Percentiles rank a stretch among this genome's conserved stretches.
Conservation (phyloP, 768 basidiomycete species). For the Suillus alpinus region DNA sequence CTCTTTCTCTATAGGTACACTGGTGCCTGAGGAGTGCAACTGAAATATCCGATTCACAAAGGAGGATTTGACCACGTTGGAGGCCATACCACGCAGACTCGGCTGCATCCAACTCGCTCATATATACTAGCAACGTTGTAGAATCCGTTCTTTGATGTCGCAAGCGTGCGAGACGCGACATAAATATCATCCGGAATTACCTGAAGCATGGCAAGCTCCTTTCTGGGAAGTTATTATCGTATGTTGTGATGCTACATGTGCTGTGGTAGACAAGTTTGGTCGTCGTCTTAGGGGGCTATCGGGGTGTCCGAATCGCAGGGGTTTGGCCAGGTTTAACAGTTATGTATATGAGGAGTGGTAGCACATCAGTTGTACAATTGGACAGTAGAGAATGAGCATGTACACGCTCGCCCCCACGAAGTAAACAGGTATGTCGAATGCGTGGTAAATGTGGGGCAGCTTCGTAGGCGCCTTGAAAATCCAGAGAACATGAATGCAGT, state of each 20-base stretch:
- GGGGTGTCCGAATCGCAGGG: background rate
- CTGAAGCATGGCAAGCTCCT: background rate
- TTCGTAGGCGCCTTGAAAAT: conserved; percentile 5
- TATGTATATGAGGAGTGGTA: conserved; percentile 7
- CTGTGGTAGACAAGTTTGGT: background rate
- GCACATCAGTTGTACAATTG: conserved; percentile 4
- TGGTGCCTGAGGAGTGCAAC: no score
- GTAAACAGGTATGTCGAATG: conserved; percentile 4
- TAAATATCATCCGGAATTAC: background rate
- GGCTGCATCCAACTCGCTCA: no score
- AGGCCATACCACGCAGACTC: no score
- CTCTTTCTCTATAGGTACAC: no score
- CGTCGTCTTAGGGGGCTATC: background rate
- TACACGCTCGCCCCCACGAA: background rate
- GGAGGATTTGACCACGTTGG: no score
- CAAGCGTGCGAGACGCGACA: background rate
- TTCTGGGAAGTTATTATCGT: background rate
- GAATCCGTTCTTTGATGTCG: background rate
- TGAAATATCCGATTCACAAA: no score
- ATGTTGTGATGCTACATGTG: background rate
- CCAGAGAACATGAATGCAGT: background rate
- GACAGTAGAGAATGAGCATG: background rate
- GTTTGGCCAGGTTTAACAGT: background rate
- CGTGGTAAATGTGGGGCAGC: conserved; percentile 1
- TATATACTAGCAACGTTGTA: no score